Conservation (phyloP, 108 stramenopile species). For the Schizochytrium sp. region DNA sequence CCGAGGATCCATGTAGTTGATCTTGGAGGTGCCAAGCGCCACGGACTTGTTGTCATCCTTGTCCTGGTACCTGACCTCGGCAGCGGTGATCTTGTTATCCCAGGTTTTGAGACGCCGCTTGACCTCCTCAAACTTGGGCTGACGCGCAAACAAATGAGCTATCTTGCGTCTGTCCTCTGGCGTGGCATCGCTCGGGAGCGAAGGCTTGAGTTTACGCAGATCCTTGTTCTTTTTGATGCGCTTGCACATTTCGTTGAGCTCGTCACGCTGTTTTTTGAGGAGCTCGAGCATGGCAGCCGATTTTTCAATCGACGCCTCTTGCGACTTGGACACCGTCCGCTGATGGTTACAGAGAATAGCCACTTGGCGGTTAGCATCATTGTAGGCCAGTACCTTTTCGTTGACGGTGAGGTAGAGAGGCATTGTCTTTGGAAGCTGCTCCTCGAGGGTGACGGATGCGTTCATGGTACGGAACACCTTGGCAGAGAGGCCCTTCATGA, state of each 20-base stretch:
- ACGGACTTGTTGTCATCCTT: conserved; percentile 99
- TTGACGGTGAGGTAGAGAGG: conserved; percentile 51
- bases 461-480: conserved; percentile 99
- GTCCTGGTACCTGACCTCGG: conserved; percentile 85
- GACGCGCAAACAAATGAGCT: conserved; percentile 75
- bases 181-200: background rate
- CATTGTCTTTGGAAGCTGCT: conserved; percentile 66
- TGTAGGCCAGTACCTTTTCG: conserved; percentile 93
- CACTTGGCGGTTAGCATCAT: conserved; percentile 95
- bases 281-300: conserved; percentile 62
- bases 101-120: conserved; percentile 65
- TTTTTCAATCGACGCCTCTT: conserved; percentile 70
- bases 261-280: conserved; percentile 74
- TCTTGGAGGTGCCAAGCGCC: conserved; percentile 82
- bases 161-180: conserved; percentile 48
- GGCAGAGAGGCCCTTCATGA: conserved; percentile 98
- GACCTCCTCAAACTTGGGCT: conserved; percentile 72
- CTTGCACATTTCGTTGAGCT: conserved; percentile 68
- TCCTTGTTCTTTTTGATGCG: conserved; percentile 53
- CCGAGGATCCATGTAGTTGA: conserved; percentile 99
- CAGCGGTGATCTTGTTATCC: conserved; percentile 75
- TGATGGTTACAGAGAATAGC: conserved; percentile 99
- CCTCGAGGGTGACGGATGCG: conserved; percentile 91
- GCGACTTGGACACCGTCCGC: conserved; percentile 86
- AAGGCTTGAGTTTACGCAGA: conserved; percentile 57